Base-by-base conservation (phyloP, 2,329 filamentous ascomycete species). In the Magnaporthiopsis rhizophila region DNA sequence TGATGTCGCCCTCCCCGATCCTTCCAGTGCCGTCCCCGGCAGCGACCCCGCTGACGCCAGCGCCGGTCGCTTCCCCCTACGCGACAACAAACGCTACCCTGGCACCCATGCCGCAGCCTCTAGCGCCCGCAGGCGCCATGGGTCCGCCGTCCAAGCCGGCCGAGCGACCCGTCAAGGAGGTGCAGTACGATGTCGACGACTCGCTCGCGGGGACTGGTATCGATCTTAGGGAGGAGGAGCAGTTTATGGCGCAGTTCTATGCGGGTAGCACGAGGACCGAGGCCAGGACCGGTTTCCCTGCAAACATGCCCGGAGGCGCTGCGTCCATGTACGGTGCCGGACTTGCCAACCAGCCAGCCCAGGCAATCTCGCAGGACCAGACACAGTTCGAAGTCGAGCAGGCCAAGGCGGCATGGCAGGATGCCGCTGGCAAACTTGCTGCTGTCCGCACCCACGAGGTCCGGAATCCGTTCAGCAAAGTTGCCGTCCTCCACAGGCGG, bases 181-280 rank as follows among this genome's bases (percentile, higher is more conserved):
- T 81, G 64, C 79, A 85, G 65, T 86, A 93, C 70, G 91, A 96
- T 71, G 83, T 93, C 59, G 91, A 89, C 68, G 93, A 97, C 77
- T 90, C 92, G 62, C 77, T 97, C 64, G 88, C 89, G 24, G 91
- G 90, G 24, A 94, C 92, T 21, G 92, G 92, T 62, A 92, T 97
- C 67, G 91, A 97, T 78, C 77, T 97, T 60, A 87, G 89, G 65
- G 92, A 92, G 68, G 93, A 97, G 74, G 91, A 96, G 72, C 90
- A 92, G 69, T 90, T 87, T 68, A 81, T 95, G 74, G 88, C 91
- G 59, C 87, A 86, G 65, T 80, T 86, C 65, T 89, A 87, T 72
- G 83, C 85, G 59, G 76, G 79, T 64, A 71, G 74, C 64, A 77
- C 73, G 63, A 68, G 70, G 30, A 70, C 74, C 63, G 79, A 86